Percentiles rank a stretch among this genome's conserved stretches.
These are phyloP conservation scores for Hemileccinum rubropunctum DNA, from an alignment of 768 basidiomycete genomes.

Conservation along the genomic window DNA sequence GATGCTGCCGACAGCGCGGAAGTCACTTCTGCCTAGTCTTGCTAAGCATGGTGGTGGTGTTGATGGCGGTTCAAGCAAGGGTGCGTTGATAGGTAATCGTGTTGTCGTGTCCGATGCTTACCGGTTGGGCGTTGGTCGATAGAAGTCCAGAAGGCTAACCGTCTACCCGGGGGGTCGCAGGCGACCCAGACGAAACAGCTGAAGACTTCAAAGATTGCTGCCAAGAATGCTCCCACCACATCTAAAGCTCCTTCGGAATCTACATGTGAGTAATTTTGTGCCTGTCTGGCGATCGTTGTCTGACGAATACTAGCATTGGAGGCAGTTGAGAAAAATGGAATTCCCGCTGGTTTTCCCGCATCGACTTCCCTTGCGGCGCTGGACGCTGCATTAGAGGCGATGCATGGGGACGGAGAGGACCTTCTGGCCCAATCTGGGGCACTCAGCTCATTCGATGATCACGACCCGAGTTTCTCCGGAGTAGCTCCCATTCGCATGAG, in stretches of 20 bases:
- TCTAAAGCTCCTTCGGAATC: not conserved
- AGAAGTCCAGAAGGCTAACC: constrained; percentile 7
- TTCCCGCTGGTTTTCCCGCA: not conserved
- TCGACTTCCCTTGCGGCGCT: constrained; percentile 15
- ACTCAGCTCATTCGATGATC: not conserved
- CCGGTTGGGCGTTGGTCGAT: not conserved
- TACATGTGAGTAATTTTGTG: constrained; percentile 6
- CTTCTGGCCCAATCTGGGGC: constrained; percentile 1
- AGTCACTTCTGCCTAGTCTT: not conserved
- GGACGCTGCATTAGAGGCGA: constrained; percentile 12
- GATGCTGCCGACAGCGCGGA: constrained; percentile 12
- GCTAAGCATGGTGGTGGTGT: not conserved
- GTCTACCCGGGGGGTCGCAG: constrained; percentile 14
- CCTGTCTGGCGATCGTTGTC: not conserved
- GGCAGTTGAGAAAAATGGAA: not conserved
- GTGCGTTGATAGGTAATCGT: not conserved
- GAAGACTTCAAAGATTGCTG: not conserved
- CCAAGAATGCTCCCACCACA: not conserved
- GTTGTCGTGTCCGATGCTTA: constrained; percentile 1
- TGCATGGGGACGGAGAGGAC: not conserved
- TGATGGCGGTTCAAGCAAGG: not conserved
- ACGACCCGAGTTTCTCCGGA: not conserved
- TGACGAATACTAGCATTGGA: constrained; percentile 7
- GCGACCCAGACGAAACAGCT: not conserved
- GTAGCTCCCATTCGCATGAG: not conserved